Conservation (phyloP, 1,284 basidiomycete genomes). For the Naganishia sp. region DNA sequence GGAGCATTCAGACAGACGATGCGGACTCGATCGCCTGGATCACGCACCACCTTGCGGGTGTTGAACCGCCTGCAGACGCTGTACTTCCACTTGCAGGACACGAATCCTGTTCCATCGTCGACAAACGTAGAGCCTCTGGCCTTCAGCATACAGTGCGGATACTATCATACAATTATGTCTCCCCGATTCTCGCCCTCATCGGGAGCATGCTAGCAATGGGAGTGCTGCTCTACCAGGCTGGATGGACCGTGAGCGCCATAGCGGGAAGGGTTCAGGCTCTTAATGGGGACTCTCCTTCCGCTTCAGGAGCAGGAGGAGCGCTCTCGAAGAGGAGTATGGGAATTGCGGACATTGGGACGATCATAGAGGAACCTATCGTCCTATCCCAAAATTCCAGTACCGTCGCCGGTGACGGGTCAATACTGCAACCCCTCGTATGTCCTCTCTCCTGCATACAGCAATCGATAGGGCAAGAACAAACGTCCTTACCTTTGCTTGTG, state of each 20-base stretch:
- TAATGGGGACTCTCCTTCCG: too few relatives aligned
- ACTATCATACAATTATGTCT: conserved; percentile 3
- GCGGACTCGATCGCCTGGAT: not conserved
- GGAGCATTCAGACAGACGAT: conserved; percentile 4
- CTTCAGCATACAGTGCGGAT: too few relatives aligned
- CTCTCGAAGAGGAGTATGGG: too few relatives aligned
- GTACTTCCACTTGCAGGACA: not conserved
- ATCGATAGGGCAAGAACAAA: not conserved
- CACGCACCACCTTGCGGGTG: not conserved
- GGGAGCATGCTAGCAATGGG: conserved; percentile 1
- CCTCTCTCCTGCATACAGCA: not conserved
- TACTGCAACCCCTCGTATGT: conserved; percentile 23
- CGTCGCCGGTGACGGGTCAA: not conserved
- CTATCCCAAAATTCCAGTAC: not conserved
- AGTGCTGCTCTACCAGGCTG: conserved; percentile 16
- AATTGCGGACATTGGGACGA: not conserved
- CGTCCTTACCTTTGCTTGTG: not conserved
- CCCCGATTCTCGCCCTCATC: not conserved
- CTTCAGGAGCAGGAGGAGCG: too few relatives aligned
- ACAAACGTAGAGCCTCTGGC: too few relatives aligned
- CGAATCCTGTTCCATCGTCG: too few relatives aligned
- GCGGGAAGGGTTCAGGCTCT: not conserved
- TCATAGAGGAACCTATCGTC: not conserved
- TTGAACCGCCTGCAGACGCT: too few relatives aligned
- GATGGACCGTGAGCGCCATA: conserved; percentile 8